Base-by-base conservation (phyloP, 352 stramenopile species). In the Thraustochytrium striatum region DNA sequence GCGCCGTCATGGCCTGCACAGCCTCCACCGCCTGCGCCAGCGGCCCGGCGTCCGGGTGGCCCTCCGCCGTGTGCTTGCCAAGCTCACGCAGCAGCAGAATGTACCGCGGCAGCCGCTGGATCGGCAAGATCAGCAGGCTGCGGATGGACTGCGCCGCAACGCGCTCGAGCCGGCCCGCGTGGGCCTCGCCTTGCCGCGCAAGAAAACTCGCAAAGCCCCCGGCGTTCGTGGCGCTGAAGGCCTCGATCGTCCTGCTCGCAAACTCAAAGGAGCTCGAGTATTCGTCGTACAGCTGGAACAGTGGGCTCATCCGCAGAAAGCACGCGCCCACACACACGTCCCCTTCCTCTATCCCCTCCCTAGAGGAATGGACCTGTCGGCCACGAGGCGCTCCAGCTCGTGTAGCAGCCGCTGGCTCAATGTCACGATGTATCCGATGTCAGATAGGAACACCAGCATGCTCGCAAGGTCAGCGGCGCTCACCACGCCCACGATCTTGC, bases 81-180 rank as follows among this genome's bases (percentile, higher is more conserved):
- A 95, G 43, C 68, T 85, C 83, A 57, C 84, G 85, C 0, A 96
- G 82, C 1, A 96, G 82, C 44, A 96, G 61, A 47, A 94, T 92
- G 83, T 96, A 96, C 0, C 91, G 85, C 21, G 91, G 91, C 35
- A 96, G 93, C 2, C 91, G 88, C 83, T 96, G 91, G 25, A 96
- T 93, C 0, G 91, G 91, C 85, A 94, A 91, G 80, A 96, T 96
- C 36, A 96, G 73, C 38, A 95, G 75, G 55, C 88, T 93, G 58
- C 93, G 88, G 59, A 94, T 93, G 68, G 82, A 87, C 69, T 91
- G 89, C 32, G 65, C 65, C 1, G 41, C 65, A 11, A 61, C 50
- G 25, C 13, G 11, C 21, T 16, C 5, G 11, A 75, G 50, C 52
- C 19, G 11, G 19, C 9, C 16, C 7, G 16, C 21, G 36, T 62